Evolutionary conservation across 2,329 filamentous ascomycete genomes (phyloP).

Genomic region (Truncatella angustata): DNA sequence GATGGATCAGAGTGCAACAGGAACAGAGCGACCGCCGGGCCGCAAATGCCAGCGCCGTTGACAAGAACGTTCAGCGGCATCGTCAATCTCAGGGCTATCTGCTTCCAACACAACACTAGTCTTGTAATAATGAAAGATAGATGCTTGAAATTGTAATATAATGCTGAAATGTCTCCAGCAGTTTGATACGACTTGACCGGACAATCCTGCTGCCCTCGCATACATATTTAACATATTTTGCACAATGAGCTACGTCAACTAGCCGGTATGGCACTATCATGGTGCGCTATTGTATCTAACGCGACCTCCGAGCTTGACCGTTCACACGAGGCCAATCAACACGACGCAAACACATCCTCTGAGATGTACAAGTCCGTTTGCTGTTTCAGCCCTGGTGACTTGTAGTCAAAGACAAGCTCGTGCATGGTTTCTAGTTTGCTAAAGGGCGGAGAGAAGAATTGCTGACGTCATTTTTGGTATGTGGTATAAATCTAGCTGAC

Average conservation of each 20-base stretch:
- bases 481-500: no score
- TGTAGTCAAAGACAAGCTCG: no score
- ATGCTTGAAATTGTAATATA: no score
- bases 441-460: no score
- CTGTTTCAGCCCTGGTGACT: no score
- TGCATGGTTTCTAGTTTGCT: no score
- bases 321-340: not conserved
- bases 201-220: no score
- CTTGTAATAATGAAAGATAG: no score
- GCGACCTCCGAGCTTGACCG: not conserved
- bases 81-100: not conserved
- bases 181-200: no score
- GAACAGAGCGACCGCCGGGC: conserved; percentile 3
- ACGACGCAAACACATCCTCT: no score
- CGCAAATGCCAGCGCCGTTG: conserved; percentile 5
- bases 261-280: not conserved
- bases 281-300: not conserved
- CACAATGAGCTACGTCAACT: not conserved
- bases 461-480: not conserved
- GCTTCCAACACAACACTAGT: not conserved
- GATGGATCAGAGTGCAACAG: not conserved
- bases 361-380: no score
- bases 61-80: conserved; percentile 9
- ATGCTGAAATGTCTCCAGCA: no score
- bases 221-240: not conserved